These are phyloP conservation scores for Rhynchospora tenuis DNA, from an alignment of 176 grass and related monocot species.

Conservation along the genomic window DNA sequence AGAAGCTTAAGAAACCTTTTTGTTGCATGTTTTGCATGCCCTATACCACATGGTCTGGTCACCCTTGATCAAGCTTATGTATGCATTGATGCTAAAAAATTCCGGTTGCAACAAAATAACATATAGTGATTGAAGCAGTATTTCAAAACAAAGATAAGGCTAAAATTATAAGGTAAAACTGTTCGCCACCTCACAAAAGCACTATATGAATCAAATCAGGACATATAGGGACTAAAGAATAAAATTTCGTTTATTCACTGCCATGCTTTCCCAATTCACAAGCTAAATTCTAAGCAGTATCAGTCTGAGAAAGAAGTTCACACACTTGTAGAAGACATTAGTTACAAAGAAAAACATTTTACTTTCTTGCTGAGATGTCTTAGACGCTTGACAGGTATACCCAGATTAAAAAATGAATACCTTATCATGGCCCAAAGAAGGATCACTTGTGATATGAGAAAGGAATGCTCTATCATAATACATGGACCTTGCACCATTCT, in stretches of 20 bases:
- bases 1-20: slow-evolving; percentile 73
- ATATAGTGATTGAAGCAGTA: neutral
- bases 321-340: no score
- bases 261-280: neutral
- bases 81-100: slow-evolving; percentile 61
- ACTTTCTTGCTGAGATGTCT: neutral
- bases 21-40: slow-evolving; percentile 89
- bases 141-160: neutral
- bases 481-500: slow-evolving; percentile 57
- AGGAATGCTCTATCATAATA: slow-evolving; percentile 84
- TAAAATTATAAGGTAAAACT: neutral
- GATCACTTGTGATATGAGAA: slow-evolving; percentile 68
- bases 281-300: neutral
- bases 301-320: no score
- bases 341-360: neutral
- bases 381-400: neutral
- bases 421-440: slow-evolving; percentile 79
- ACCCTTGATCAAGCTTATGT: slow-evolving; percentile 78
- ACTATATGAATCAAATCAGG: neutral
- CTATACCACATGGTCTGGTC: slow-evolving; percentile 97
- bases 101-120: slow-evolving; percentile 43
- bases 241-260: neutral
- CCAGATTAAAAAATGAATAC: slow-evolving; percentile 9
- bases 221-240: neutral
- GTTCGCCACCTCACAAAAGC: neutral